Evolutionary conservation across 1,284 basidiomycete species (phyloP).

Genomic region (Ustilago curta): DNA sequence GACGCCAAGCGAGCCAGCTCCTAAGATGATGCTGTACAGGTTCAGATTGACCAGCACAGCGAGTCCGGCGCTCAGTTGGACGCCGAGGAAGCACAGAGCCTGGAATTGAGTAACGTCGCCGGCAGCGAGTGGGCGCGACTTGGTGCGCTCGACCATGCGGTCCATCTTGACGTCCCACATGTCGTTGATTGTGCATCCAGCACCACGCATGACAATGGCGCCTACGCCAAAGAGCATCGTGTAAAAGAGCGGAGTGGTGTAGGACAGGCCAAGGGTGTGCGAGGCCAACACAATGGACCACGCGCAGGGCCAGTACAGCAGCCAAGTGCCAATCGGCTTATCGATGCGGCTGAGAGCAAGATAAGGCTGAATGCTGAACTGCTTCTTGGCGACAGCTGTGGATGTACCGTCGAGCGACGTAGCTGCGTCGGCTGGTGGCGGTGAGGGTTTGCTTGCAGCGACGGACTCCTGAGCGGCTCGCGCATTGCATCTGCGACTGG

Average conservation of each 20-base stretch:
- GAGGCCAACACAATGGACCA: constrained; percentile 67
- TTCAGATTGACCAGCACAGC: constrained; percentile 91
- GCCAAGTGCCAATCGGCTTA: constrained; percentile 92
- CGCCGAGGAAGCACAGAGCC: constrained; percentile 84
- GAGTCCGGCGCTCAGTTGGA: constrained; percentile 86
- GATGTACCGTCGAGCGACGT: not conserved
- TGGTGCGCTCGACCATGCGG: constrained; percentile 82
- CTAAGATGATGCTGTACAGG: constrained; percentile 92
- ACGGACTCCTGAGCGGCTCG: not conserved
- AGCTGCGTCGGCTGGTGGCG: not conserved
- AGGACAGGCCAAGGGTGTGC: constrained; percentile 52
- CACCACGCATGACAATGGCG: constrained; percentile 94
- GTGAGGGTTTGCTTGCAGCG: not conserved
- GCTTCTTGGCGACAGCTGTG: constrained; percentile 11
- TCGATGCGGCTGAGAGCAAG: constrained; percentile 86
- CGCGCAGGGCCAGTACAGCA: constrained; percentile 89
- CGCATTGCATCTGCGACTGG: not conserved
- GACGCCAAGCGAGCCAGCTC: constrained; percentile 87
- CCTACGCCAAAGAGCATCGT: constrained; percentile 86
- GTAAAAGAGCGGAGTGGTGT: constrained; percentile 56
- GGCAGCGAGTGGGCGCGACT: constrained; percentile 79
- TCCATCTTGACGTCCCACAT: constrained; percentile 97
- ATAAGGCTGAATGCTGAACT: constrained; percentile 75
- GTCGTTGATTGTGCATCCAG: constrained; percentile 98
- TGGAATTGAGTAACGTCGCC: constrained; percentile 83